Evolutionary conservation across 2,329 filamentous ascomycete species (phyloP).

Genomic region (Aspergillus aculeatus): DNA sequence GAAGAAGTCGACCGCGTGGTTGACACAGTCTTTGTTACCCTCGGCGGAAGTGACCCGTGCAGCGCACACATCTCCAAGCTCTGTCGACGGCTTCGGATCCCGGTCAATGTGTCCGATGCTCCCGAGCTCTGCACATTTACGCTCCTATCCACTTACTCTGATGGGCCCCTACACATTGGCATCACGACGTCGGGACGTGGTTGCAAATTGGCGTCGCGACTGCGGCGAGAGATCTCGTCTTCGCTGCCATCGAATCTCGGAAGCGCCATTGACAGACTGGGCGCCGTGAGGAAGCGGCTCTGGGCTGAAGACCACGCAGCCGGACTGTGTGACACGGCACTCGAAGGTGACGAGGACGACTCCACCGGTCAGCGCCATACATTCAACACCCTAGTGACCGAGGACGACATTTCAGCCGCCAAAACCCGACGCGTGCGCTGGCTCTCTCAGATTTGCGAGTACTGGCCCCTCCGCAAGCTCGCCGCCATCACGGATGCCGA

Average conservation of each 20-base stretch:
- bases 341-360: constrained; percentile 51
- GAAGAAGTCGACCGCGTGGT: constrained; percentile 74
- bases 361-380: constrained; percentile 63
- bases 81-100: constrained; percentile 78
- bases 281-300: constrained; percentile 67
- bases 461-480: constrained; percentile 86
- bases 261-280: constrained; percentile 71
- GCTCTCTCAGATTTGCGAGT: constrained; percentile 96
- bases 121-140: constrained; percentile 86
- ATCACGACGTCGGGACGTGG: constrained; percentile 94
- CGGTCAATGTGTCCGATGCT: constrained; percentile 87
- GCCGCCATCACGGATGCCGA: constrained; percentile 78
- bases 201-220: constrained; percentile 86
- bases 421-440: constrained; percentile 85
- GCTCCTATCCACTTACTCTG: constrained; percentile 81
- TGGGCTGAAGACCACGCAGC: constrained; percentile 68
- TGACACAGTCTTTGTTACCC: constrained; percentile 88
- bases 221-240: constrained; percentile 82
- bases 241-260: constrained; percentile 75
- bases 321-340: constrained; percentile 44
- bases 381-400: constrained; percentile 79
- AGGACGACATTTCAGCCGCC: constrained; percentile 69
- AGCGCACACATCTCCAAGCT: constrained; percentile 68
- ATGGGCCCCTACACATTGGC: constrained; percentile 90
- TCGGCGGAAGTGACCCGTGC: constrained; percentile 50